Evolutionary conservation across 176 grass and related monocot genomes (phyloP).

Genomic region (Themeda triandra): DNA sequence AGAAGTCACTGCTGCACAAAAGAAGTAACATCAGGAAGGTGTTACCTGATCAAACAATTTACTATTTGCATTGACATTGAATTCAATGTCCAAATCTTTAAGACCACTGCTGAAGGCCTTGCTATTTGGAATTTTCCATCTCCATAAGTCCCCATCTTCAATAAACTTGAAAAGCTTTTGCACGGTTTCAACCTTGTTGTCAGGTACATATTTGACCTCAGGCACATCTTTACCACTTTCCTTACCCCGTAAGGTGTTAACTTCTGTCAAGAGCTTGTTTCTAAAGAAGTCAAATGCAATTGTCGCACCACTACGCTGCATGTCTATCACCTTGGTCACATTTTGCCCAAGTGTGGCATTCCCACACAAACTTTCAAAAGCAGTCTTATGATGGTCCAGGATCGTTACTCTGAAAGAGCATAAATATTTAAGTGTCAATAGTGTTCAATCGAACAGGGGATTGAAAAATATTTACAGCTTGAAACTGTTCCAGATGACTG

Average conservation of each 20-base stretch:
- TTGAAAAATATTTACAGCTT: background rate
- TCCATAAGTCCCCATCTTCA: constrained; percentile 90
- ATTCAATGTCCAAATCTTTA: constrained; percentile 79
- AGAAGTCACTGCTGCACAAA: background rate
- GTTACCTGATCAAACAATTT: constrained; percentile 76
- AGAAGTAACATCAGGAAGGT: constrained; percentile 2
- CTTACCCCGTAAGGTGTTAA: constrained; percentile 22
- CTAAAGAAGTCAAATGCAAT: constrained; percentile 94
- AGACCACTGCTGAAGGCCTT: constrained; percentile 88
- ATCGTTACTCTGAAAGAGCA: constrained; percentile 68
- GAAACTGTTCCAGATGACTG: background rate
- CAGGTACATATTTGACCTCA: constrained; percentile 44
- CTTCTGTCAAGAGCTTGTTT: constrained; percentile 45
- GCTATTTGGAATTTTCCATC: constrained; percentile 72
- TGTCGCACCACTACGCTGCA: constrained; percentile 86
- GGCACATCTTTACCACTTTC: constrained; percentile 12
- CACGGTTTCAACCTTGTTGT: constrained; percentile 56
- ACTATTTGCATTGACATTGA: constrained; percentile 64
- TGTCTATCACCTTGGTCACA: constrained; percentile 86
- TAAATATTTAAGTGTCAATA: background rate
- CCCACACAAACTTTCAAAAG: constrained; percentile 60
- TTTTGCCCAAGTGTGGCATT: constrained; percentile 52
- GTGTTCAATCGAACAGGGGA: background rate
- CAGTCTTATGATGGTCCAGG: constrained; percentile 95
- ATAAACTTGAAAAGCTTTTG: constrained; percentile 81